These are phyloP conservation scores for Nothophoma quercina DNA, from an alignment of 2,329 filamentous ascomycete genomes.

Conservation along the genomic window DNA sequence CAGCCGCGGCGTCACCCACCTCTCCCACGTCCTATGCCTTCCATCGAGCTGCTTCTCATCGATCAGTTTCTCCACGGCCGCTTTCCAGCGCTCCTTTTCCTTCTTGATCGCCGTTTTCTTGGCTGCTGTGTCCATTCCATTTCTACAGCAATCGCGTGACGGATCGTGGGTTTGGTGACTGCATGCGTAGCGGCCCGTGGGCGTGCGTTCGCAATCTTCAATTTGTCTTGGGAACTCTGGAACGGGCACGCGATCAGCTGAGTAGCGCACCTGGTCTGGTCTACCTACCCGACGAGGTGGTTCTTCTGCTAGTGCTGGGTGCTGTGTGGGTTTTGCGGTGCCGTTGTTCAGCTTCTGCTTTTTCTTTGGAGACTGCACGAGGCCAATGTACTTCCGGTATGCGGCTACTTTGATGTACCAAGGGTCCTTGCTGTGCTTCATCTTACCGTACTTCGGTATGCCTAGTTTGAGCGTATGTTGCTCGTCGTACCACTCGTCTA, in stretches of 20 bases:
- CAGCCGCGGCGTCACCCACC: not conserved
- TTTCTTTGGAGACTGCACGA: not conserved
- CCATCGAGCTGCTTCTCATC: not conserved
- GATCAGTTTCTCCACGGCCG: not conserved
- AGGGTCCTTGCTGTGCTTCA: not conserved
- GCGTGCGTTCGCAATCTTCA: not conserved
- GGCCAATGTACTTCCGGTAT: not conserved
- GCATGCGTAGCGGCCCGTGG: constrained; percentile 3
- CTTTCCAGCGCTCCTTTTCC: not conserved
- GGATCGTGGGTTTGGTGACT: not conserved
- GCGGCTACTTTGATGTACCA: constrained; percentile 1
- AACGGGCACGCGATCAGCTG: not conserved
- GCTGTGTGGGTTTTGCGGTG: not conserved
- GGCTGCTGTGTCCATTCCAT: not conserved
- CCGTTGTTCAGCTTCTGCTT: not conserved
- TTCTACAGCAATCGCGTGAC: not conserved
- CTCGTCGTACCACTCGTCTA: constrained; percentile 6
- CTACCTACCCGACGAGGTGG: too few relatives aligned
- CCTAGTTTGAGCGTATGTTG: not conserved
- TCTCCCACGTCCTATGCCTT: constrained; percentile 10
- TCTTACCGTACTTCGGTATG: not conserved
- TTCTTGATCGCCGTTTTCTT: constrained; percentile 5
- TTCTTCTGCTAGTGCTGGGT: too few relatives aligned
- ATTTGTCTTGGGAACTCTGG: constrained; percentile 2
- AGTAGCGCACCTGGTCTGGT: not conserved